A percentile compares a stretch with the other conserved stretches of the same genome.
Conservation (phyloP, 164 flowering plant genomes). For the Platanus orientalis region DNA sequence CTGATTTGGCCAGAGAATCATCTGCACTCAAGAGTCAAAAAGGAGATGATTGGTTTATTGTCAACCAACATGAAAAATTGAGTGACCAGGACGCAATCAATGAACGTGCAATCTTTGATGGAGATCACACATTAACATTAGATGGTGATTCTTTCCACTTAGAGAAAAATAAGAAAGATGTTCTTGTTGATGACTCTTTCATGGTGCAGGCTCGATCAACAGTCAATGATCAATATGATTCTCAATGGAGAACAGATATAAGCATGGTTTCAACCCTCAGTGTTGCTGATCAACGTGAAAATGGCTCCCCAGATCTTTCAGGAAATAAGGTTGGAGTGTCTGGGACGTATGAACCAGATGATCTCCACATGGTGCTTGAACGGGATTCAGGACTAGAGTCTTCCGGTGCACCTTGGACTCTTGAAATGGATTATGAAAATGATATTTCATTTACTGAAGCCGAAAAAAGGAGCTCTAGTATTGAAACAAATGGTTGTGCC, state of each 20-base stretch:
- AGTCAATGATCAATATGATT: slow-evolving; percentile 26
- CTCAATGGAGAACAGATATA: slow-evolving; percentile 43
- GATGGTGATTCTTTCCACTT: slow-evolving; percentile 9
- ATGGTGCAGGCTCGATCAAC: slow-evolving; percentile 48
- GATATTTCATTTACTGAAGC: slow-evolving; percentile 26
- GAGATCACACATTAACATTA: slow-evolving; percentile 23
- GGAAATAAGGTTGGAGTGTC: slow-evolving; percentile 23
- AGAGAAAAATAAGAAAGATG: slow-evolving; percentile 30
- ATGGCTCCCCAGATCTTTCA: slow-evolving; percentile 23
- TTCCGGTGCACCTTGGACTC: slow-evolving; percentile 51
- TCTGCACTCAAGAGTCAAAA: slow-evolving; percentile 33
- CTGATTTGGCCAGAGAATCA: slow-evolving; percentile 34
- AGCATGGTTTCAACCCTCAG: slow-evolving; percentile 46
- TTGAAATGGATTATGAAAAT: slow-evolving; percentile 56
- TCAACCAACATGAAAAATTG: slow-evolving; percentile 33
- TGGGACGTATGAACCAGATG: slow-evolving; percentile 60
- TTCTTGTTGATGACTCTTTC: slow-evolving; percentile 64
- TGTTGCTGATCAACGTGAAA: slow-evolving; percentile 29
- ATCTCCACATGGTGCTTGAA: slow-evolving; percentile 72
- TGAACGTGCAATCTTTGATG: slow-evolving; percentile 27
- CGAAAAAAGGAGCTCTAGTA: slow-evolving; percentile 22
- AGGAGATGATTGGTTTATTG: slow-evolving; percentile 60
- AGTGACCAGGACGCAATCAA: slow-evolving; percentile 18
- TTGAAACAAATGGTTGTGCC: slow-evolving; percentile 25
- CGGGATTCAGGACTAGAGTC: slow-evolving; percentile 44